Percentiles rank a stretch among this genome's conserved stretches.
phyloP scores from a whole-genome alignment of 73 alveolate species.

The Symbiodinium pilosum region DNA sequence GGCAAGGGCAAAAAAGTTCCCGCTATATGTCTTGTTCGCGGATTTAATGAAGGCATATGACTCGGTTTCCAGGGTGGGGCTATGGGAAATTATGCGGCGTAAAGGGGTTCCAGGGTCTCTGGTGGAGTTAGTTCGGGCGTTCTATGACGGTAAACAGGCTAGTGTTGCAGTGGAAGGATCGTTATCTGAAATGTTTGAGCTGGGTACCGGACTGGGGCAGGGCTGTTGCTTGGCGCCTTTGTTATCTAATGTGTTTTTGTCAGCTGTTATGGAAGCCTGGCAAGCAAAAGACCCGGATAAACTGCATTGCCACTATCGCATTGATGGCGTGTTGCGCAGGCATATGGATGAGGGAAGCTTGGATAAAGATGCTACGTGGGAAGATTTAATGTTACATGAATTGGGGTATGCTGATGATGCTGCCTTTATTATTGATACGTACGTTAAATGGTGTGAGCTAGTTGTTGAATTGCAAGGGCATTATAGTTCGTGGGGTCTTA shows the following conservation, averaged over 20 bases:
- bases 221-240: conserved; percentile 45
- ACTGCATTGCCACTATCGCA: background rate
- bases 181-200: background rate
- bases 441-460: background rate
- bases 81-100: background rate
- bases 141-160: background rate
- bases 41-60: background rate
- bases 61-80: background rate
- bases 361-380: background rate
- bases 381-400: background rate
- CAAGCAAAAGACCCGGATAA: background rate
- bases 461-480: background rate
- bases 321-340: background rate
- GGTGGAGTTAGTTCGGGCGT: background rate
- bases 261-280: conserved; percentile 34
- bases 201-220: conserved; percentile 27
- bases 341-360: background rate
- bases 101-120: conserved; percentile 3
- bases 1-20: background rate
- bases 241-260: background rate
- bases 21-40: background rate
- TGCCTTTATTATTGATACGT: background rate
- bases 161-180: background rate
- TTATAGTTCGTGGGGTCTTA: background rate
- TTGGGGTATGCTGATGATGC: conserved; percentile 54